Conservation (phyloP, 257 asterid species). For the Cynanchum wilfordii region DNA sequence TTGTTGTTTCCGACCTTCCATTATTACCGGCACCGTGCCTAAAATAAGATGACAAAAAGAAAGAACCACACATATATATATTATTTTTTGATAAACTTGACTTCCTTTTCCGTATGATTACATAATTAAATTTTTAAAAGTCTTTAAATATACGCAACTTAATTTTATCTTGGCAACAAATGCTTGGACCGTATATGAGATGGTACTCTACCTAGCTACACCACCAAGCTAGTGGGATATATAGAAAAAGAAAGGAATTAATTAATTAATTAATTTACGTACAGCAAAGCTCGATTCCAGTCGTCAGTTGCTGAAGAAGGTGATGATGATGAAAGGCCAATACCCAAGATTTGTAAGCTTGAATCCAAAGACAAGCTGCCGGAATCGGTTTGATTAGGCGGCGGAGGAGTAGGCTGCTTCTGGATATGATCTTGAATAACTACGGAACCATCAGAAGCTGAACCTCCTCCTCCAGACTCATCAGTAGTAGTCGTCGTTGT, state of each 20-base stretch:
- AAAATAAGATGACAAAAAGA: slow-evolving; percentile 52
- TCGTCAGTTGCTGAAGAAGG: slow-evolving; percentile 17
- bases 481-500: slow-evolving; percentile 14
- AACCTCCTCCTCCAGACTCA: slow-evolving; percentile 32
- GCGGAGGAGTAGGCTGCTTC: slow-evolving; percentile 3
- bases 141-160: slow-evolving; percentile 14
- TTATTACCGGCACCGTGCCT: slow-evolving; percentile 17
- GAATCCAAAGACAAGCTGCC: slow-evolving; percentile 21
- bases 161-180: slow-evolving; percentile 4
- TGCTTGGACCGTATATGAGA: slow-evolving; percentile 15
- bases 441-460: slow-evolving; percentile 44
- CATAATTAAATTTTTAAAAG: neutral
- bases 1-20: slow-evolving; percentile 43
- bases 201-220: neutral
- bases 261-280: neutral
- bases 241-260: too few species aligned
- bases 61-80: slow-evolving; percentile 8
- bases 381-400: slow-evolving; percentile 15
- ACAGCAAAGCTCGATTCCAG: slow-evolving; percentile 54
- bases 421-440: slow-evolving; percentile 30
- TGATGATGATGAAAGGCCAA: slow-evolving; percentile 26
- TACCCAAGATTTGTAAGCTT: slow-evolving; percentile 21
- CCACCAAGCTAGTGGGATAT: neutral
- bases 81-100: slow-evolving; percentile 32
- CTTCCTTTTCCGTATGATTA: slow-evolving; percentile 24